Evolutionary conservation across 2,329 filamentous ascomycete species (phyloP).

Genomic region (Helicocarpus griseus): DNA sequence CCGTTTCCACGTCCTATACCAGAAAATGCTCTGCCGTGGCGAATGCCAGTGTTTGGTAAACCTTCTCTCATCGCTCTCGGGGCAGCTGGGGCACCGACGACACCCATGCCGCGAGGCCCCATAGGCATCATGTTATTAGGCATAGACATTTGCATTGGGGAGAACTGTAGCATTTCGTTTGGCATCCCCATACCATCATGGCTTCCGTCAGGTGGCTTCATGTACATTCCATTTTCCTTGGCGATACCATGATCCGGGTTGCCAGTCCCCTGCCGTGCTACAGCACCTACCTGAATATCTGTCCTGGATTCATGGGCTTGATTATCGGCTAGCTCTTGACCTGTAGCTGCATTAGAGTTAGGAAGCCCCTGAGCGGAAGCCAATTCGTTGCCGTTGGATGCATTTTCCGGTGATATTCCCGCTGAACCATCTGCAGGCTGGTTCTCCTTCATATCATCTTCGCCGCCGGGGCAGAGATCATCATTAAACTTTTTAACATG

Average conservation of each 20-base stretch:
- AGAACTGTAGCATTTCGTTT: background rate
- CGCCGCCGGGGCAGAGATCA: conserved; percentile 26
- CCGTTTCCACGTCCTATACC: conserved; percentile 21
- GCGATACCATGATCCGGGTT: background rate
- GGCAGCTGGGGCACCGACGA: conserved; percentile 70
- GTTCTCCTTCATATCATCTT: conserved; percentile 23
- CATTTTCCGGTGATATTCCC: conserved; percentile 9
- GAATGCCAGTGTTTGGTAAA: conserved; percentile 68
- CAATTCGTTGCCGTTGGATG: conserved; percentile 5
- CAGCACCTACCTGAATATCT: conserved; percentile 1
- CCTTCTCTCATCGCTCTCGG: conserved; percentile 92
- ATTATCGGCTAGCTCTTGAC: conserved; percentile 7
- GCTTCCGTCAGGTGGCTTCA: background rate
- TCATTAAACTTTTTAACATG: conserved; percentile 22
- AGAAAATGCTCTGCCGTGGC: conserved; percentile 48
- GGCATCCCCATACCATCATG: conserved; percentile 18
- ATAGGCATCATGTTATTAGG: conserved; percentile 20
- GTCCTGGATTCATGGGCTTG: conserved; percentile 12
- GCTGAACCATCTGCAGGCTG: conserved; percentile 12
- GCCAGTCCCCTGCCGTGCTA: background rate
- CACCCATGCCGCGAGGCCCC: conserved; percentile 45
- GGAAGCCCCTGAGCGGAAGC: background rate
- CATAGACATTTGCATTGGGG: conserved; percentile 15
- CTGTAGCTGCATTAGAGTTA: background rate
- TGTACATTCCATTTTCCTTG: background rate